Percentiles rank a stretch among this genome's conserved stretches.
Conservation (phyloP, 768 basidiomycete species). For the Hericium rajendrae region DNA sequence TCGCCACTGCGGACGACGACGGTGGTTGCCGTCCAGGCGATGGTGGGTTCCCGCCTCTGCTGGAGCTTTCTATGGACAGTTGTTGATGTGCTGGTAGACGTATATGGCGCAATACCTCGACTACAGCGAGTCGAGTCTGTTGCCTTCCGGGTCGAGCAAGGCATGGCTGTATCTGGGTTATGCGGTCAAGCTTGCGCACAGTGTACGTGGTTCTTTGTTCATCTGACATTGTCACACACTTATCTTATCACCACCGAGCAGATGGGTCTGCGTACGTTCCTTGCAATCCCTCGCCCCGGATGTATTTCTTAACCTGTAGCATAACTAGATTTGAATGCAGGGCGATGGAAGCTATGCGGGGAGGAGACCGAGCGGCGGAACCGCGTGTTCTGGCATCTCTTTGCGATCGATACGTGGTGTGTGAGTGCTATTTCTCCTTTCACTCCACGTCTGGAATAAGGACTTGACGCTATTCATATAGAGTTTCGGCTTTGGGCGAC, state of each 20-base stretch:
- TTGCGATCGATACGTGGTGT: constrained; percentile 49
- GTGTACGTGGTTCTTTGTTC: constrained; percentile 32
- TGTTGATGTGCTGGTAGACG: constrained; percentile 22
- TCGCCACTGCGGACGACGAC: constrained; percentile 43
- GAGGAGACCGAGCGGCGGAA: constrained; percentile 37
- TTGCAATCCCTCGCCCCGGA: not conserved
- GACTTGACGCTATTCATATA: not conserved
- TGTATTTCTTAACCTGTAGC: constrained; percentile 6
- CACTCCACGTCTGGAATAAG: not conserved
- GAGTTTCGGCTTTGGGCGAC: constrained; percentile 20
- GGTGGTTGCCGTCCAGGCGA: constrained; percentile 40
- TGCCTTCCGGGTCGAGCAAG: constrained; percentile 32
- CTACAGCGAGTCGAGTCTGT: constrained; percentile 38
- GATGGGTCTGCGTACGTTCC: constrained; percentile 45
- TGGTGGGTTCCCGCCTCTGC: constrained; percentile 30
- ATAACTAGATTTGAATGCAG: constrained; percentile 44
- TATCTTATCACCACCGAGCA: constrained; percentile 9
- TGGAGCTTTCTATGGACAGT: not conserved
- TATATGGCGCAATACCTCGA: constrained; percentile 43
- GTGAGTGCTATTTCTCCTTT: constrained; percentile 25
- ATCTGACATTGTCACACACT: not conserved
- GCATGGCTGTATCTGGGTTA: constrained; percentile 52
- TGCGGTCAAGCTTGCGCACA: constrained; percentile 47
- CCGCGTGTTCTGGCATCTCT: constrained; percentile 62
- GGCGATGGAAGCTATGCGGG: constrained; percentile 48